phyloP scores from a whole-genome alignment of 257 asterid species.

The Galeopsis tetrahit region DNA sequence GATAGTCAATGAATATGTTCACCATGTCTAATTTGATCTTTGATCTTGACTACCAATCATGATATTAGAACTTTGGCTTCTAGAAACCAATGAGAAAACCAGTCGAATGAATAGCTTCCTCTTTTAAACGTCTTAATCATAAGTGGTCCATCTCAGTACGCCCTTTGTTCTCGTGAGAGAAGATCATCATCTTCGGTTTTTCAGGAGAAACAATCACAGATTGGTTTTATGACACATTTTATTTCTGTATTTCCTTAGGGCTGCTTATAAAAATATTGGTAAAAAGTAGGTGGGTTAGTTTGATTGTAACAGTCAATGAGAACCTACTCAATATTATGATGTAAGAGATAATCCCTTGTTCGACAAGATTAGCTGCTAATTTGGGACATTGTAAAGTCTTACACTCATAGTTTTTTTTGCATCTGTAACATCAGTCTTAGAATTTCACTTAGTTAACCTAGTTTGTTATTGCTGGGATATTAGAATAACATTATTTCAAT shows the following conservation, averaged over 20 bases:
- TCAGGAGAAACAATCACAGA: background rate
- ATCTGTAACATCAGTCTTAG: conserved; percentile 16
- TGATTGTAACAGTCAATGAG: conserved; percentile 25
- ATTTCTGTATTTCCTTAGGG: background rate
- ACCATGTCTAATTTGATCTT: conserved; percentile 9
- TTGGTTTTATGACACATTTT: background rate
- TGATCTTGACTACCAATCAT: conserved; percentile 12
- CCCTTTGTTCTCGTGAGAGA: background rate
- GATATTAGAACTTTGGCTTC: background rate
- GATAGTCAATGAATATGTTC: background rate
- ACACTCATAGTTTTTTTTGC: conserved; percentile 14
- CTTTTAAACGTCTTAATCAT: conserved; percentile 17
- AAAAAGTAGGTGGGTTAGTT: conserved; percentile 39
- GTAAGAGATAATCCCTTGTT: conserved; percentile 28
- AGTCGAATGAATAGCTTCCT: conserved; percentile 1
- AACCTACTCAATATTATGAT: conserved; percentile 13
- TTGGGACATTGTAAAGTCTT: conserved; percentile 25
- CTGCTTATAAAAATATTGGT: conserved; percentile 28
- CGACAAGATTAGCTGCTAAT: conserved; percentile 26
- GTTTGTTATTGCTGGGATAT: conserved; percentile 9
- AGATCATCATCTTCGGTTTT: background rate
- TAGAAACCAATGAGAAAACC: background rate
- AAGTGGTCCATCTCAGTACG: background rate
- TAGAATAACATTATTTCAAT: conserved; percentile 9
- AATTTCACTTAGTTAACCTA: conserved; percentile 13